These are phyloP conservation scores for Termitomyces titanicus DNA, from an alignment of 768 basidiomycete genomes.

Conservation along the genomic window DNA sequence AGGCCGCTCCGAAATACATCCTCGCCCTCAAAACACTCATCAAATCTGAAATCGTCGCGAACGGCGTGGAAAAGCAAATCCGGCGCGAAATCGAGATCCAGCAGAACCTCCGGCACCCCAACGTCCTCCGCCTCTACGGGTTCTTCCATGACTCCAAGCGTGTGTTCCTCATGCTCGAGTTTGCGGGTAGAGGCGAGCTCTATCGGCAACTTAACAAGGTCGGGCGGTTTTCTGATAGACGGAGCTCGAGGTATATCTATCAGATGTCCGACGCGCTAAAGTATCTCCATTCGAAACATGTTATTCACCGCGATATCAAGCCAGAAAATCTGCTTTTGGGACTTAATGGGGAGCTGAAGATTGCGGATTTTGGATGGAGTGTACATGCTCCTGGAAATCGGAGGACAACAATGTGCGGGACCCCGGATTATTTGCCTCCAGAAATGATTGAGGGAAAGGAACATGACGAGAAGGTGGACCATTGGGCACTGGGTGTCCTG, in stretches of 20 bases:
- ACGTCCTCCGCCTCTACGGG: constrained; percentile 91
- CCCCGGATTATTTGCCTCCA: constrained; percentile 93
- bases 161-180: constrained; percentile 97
- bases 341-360: constrained; percentile 95
- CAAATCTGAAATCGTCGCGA: constrained; percentile 91
- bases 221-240: constrained; percentile 83
- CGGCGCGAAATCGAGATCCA: constrained; percentile 98
- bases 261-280: constrained; percentile 96
- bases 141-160: constrained; percentile 98
- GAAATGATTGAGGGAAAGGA: constrained; percentile 96
- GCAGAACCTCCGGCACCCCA: constrained; percentile 91
- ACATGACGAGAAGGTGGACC: constrained; percentile 86
- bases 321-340: constrained; percentile 95
- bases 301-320: constrained; percentile 99
- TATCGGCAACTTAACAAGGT: constrained; percentile 91
- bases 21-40: constrained; percentile 95
- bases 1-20: constrained; percentile 82
- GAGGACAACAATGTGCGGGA: constrained; percentile 89
- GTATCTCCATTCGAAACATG: constrained; percentile 95
- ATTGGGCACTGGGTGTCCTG: constrained; percentile 95
- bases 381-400: constrained; percentile 93
- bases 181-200: constrained; percentile 93
- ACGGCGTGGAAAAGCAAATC: constrained; percentile 93
- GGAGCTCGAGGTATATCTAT: constrained; percentile 86
- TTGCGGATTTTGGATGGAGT: constrained; percentile 98